phyloP scores from a whole-genome alignment of 2,329 filamentous ascomycete species.

The Ceratocystis smalleyi region DNA sequence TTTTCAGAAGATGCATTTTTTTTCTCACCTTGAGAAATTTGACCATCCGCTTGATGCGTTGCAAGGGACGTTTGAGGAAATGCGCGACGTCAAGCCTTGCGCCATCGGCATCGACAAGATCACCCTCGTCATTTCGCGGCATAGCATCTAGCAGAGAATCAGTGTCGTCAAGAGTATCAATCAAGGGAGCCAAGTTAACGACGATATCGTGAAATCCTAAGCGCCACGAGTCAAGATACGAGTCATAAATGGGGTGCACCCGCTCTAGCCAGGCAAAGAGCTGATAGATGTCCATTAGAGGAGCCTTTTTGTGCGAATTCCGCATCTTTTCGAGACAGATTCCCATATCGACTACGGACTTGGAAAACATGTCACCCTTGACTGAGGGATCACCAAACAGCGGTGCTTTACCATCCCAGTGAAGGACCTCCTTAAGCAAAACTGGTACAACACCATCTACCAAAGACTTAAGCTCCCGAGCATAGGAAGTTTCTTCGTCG shows the following conservation, averaged over 20 bases:
- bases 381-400: conserved; percentile 11
- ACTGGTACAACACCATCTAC: conserved; percentile 94
- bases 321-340: conserved; percentile 74
- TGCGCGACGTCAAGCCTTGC: conserved; percentile 90
- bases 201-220: conserved; percentile 89
- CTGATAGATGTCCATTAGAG: conserved; percentile 52
- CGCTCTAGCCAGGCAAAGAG: conserved; percentile 70
- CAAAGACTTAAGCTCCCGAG: conserved; percentile 77
- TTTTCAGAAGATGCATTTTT: neutral
- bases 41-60: conserved; percentile 72
- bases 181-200: conserved; percentile 70
- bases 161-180: conserved; percentile 37
- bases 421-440: conserved; percentile 68
- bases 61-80: conserved; percentile 73
- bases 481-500: conserved; percentile 75
- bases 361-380: conserved; percentile 44
- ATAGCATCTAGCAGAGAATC: conserved; percentile 43
- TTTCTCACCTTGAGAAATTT: conserved; percentile 58
- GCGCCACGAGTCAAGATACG: conserved; percentile 78
- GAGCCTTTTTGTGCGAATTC: conserved; percentile 63
- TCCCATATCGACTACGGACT: conserved; percentile 89
- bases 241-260: conserved; percentile 62
- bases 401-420: conserved; percentile 42
- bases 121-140: conserved; percentile 48
- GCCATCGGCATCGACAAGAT: conserved; percentile 56